These are phyloP conservation scores for Selenicereus undatus DNA, from an alignment of 148 eudicot species.

Conservation along the genomic window DNA sequence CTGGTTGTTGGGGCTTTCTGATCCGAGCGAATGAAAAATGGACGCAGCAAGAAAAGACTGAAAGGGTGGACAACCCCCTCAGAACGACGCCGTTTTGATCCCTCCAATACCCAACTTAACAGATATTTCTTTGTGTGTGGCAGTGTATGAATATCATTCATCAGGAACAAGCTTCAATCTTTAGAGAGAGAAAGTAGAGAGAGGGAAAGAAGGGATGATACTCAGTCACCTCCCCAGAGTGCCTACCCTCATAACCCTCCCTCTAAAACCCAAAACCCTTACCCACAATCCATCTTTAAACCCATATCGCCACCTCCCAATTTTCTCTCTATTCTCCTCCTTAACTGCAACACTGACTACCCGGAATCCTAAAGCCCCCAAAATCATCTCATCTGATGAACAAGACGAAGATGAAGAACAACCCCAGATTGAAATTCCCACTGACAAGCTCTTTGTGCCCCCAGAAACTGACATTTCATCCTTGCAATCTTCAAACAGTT, in stretches of 20 bases:
- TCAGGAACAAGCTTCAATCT: background rate
- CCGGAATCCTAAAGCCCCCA: constrained; percentile 17
- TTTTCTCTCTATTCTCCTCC: constrained; percentile 40
- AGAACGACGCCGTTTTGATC: background rate
- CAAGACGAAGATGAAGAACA: constrained; percentile 15
- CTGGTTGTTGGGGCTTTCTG: background rate
- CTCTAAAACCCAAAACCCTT: constrained; percentile 39
- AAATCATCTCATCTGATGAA: background rate
- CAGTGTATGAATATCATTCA: background rate
- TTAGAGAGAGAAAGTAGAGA: background rate
- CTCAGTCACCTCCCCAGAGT: constrained; percentile 31
- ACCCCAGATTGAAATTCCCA: constrained; percentile 38
- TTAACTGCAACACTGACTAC: constrained; percentile 30
- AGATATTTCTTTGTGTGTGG: background rate
- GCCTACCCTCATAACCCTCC: constrained; percentile 16
- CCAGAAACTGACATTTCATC: constrained; percentile 68
- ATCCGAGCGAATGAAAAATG: constrained; percentile 8
- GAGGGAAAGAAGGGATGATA: constrained; percentile 3
- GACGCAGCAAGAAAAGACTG: background rate
- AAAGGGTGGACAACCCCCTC: background rate
- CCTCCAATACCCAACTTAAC: background rate
- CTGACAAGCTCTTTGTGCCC: constrained; percentile 75
- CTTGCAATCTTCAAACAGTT: background rate
- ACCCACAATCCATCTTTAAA: constrained; percentile 15
- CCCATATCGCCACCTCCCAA: constrained; percentile 27